Evolutionary conservation across 2,329 filamentous ascomycete species (phyloP), one percentile per base, ranked within the genome.

Genomic region (Fusarium pseudonygamai): DNA sequence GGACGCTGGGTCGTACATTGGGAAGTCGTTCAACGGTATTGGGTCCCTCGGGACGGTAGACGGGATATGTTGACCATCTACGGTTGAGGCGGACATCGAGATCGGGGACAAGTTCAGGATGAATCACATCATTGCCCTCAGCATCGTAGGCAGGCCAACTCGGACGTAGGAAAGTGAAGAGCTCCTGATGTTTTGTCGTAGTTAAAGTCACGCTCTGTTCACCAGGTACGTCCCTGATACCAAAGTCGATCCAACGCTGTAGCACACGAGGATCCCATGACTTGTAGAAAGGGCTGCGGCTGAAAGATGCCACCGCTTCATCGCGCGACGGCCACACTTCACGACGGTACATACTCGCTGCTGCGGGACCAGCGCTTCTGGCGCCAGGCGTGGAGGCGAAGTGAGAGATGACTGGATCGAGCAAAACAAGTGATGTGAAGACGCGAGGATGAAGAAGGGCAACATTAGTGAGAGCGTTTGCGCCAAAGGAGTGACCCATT

Each of bases 401-500:
- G 49, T 72, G 74, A 57, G 89, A 87, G 74, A 97, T 92, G 69
- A 96, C 93, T 1, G 95, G 94, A 79, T 98, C 95, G n/a, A 98
- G 84, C 37, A 97, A 87, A 49, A 97, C 85, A 12, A 97, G 82
- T 13, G 90, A 89, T 70, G 91, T 88, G 72, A 98, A 87, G 26
- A 98, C 89, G 13, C 95, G 92, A 4, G 96, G 95, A 82, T 97
- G 93, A 74, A 94, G 87, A 16, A 96, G 84, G 9, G 93, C 85
- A 22, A 96, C 85, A 75, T 94, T 91, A 60, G 89, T 86, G 60
- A 98, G 87, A 66, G 93, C 89, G 79, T 89, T 90, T 73, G 88
- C 95, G 75, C 96, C 96, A 86, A 97, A 95, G 76, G 94, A 97
- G 83, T 98, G 96, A 22, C 94, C 96, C 34, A 98, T 82, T 64